A percentile compares a stretch with the other conserved stretches of the same genome.
Conservation (phyloP, 768 basidiomycete genomes). For the Chalciporus pseudorubinellus region DNA sequence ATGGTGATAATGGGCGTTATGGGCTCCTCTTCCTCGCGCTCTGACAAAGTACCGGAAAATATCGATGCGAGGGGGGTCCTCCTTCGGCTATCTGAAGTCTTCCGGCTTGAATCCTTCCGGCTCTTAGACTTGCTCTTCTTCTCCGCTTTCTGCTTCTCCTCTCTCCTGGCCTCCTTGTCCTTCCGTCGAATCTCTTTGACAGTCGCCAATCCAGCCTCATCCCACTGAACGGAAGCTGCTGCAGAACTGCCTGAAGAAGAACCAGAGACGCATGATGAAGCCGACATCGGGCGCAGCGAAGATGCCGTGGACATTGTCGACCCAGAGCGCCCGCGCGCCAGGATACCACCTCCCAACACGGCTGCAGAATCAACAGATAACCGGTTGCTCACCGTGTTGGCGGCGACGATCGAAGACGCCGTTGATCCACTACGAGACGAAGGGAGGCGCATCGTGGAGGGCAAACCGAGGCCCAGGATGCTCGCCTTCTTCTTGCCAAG, state of each 20-base stretch:
- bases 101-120: conserved; percentile 37
- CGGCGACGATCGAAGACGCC: conserved; percentile 31
- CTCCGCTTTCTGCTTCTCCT: conserved; percentile 34
- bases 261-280: conserved; percentile 39
- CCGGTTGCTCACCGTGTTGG: conserved; percentile 11
- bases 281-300: conserved; percentile 48
- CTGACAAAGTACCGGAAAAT: conserved; percentile 46
- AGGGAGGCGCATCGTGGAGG: conserved; percentile 51
- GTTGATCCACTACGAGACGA: conserved; percentile 35
- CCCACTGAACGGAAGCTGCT: too few species aligned
- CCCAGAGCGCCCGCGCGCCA: conserved; percentile 31
- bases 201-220: conserved; percentile 37
- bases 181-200: conserved; percentile 46
- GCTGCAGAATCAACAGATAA: conserved; percentile 33
- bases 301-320: conserved; percentile 41
- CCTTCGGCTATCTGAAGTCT: conserved; percentile 49
- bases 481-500: conserved; percentile 57
- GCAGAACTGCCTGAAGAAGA: conserved; percentile 2
- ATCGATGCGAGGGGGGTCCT: conserved; percentile 56
- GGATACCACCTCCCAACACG: too few species aligned
- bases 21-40: conserved; percentile 14
- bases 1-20: conserved; percentile 37
- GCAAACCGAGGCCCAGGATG: conserved; percentile 60
- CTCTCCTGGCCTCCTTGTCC: conserved; percentile 36
- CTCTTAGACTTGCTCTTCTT: conserved; percentile 33